phyloP scores from a whole-genome alignment of 805 yeast genomes.

The Candida sonorensis region DNA sequence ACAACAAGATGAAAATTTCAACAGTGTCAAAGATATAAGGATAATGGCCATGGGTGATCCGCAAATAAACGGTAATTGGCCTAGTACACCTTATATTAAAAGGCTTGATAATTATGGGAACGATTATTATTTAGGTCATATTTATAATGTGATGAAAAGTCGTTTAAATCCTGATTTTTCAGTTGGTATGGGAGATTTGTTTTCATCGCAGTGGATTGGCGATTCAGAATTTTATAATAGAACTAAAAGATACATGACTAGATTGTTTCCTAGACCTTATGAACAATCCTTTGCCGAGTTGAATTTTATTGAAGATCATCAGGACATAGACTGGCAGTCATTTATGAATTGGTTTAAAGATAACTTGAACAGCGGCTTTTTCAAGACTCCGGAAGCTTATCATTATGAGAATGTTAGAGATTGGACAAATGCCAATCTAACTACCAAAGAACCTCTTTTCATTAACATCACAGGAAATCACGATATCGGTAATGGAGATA shows the following conservation, averaged over 20 bases:
- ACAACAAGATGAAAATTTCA: conserved; percentile 18
- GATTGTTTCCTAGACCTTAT: conserved; percentile 56
- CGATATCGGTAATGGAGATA: conserved; percentile 96
- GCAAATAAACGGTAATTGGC: conserved; percentile 88
- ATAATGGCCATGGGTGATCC: conserved; percentile 92
- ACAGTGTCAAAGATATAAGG: conserved; percentile 36
- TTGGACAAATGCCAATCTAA: conserved; percentile 42
- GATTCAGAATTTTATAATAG: conserved; percentile 82
- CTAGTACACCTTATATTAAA: conserved; percentile 60
- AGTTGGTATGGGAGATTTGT: conserved; percentile 86
- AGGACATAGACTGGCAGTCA: conserved; percentile 48
- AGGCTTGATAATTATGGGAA: conserved; percentile 83
- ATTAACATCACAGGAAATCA: conserved; percentile 91
- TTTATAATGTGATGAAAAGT: conserved; percentile 56
- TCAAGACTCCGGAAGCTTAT: conserved; percentile 25
- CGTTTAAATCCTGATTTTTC: conserved; percentile 72
- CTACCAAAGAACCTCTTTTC: conserved; percentile 52
- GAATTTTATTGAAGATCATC: conserved; percentile 41
- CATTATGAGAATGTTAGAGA: conserved; percentile 59
- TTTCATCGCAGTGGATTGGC: conserved; percentile 91
- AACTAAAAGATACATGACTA: conserved; percentile 63
- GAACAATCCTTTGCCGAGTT: conserved; percentile 43
- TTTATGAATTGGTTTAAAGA: conserved; percentile 32
- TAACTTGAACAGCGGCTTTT: conserved; percentile 25
- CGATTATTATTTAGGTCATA: conserved; percentile 83